A percentile compares a stretch with the other conserved stretches of the same genome.
These are phyloP conservation scores for Yamadazyma membranifaciens DNA, from an alignment of 1,139 yeast species.

Conservation along the genomic window DNA sequence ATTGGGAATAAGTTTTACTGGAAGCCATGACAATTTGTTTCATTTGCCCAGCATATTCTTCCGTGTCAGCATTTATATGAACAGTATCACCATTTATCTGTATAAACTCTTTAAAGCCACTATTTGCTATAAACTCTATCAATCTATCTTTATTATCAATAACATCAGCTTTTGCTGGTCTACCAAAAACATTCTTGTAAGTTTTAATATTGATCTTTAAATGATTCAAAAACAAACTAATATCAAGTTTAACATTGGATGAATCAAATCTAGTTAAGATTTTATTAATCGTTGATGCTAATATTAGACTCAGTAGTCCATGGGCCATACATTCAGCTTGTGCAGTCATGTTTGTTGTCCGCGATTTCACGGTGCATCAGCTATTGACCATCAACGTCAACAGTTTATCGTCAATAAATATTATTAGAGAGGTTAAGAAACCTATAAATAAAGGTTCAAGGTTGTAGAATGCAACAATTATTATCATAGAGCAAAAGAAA, in stretches of 20 bases:
- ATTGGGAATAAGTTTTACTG: slow-evolving; percentile 23
- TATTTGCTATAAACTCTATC: slow-evolving; percentile 7
- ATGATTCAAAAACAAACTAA: slow-evolving; percentile 13
- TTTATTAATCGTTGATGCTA: slow-evolving; percentile 31
- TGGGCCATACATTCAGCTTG: slow-evolving; percentile 14
- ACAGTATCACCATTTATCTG: slow-evolving; percentile 13
- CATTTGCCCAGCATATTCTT: slow-evolving; percentile 17
- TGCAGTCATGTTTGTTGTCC: slow-evolving; percentile 7
- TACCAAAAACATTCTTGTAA: slow-evolving; percentile 13
- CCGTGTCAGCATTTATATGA: slow-evolving; percentile 12
- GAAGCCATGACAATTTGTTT: slow-evolving; percentile 26
- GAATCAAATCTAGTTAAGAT: slow-evolving; percentile 18
- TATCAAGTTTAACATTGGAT: slow-evolving; percentile 13
- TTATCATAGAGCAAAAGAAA: no score
- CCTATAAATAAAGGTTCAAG: no score
- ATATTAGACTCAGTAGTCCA: slow-evolving; percentile 24
- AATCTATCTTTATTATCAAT: slow-evolving; percentile 12
- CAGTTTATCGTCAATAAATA: no score
- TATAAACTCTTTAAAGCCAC: slow-evolving; percentile 11
- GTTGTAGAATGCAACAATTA: no score
- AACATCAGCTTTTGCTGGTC: slow-evolving; percentile 11
- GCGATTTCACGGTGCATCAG: no score
- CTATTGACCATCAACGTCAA: no score
- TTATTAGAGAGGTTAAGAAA: no score
- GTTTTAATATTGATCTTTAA: slow-evolving; percentile 7